These are phyloP conservation scores for Suhomyces prunicola DNA, from an alignment of 805 yeast species.

Conservation along the genomic window DNA sequence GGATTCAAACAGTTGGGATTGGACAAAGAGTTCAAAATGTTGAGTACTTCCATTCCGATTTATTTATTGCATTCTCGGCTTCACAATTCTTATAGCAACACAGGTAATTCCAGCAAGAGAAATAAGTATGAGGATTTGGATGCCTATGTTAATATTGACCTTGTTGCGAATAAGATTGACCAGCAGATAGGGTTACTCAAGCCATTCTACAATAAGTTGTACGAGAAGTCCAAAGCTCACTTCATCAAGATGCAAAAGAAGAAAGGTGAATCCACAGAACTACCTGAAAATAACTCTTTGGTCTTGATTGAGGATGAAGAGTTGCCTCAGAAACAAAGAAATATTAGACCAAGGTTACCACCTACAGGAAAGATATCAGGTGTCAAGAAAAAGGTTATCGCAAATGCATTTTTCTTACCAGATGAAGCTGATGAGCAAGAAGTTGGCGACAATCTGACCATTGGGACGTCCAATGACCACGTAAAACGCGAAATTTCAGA, in stretches of 20 bases:
- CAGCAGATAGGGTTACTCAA: slow-evolving; percentile 55
- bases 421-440: slow-evolving; percentile 19
- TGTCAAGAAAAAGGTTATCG: slow-evolving; percentile 59
- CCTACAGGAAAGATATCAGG: slow-evolving; percentile 83
- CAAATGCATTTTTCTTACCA: slow-evolving; percentile 54
- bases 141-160: slow-evolving; percentile 49
- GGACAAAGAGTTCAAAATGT: slow-evolving; percentile 84
- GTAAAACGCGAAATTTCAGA: neutral
- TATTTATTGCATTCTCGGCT: slow-evolving; percentile 79
- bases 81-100: slow-evolving; percentile 50
- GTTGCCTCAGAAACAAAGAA: slow-evolving; percentile 73
- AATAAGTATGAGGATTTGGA: slow-evolving; percentile 65
- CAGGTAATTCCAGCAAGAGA: slow-evolving; percentile 45
- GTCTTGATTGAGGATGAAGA: slow-evolving; percentile 73
- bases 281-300: slow-evolving; percentile 40
- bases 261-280: slow-evolving; percentile 37
- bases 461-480: neutral
- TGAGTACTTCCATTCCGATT: slow-evolving; percentile 83
- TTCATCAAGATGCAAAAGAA: slow-evolving; percentile 38
- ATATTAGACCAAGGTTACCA: slow-evolving; percentile 75
- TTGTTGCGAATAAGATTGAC: slow-evolving; percentile 51
- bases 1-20: slow-evolving; percentile 93
- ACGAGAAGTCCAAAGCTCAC: slow-evolving; percentile 42
- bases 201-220: slow-evolving; percentile 47
- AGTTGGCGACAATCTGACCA: neutral